Conservation (phyloP, 352 stramenopile species). For the Globisporangium irregulare region DNA sequence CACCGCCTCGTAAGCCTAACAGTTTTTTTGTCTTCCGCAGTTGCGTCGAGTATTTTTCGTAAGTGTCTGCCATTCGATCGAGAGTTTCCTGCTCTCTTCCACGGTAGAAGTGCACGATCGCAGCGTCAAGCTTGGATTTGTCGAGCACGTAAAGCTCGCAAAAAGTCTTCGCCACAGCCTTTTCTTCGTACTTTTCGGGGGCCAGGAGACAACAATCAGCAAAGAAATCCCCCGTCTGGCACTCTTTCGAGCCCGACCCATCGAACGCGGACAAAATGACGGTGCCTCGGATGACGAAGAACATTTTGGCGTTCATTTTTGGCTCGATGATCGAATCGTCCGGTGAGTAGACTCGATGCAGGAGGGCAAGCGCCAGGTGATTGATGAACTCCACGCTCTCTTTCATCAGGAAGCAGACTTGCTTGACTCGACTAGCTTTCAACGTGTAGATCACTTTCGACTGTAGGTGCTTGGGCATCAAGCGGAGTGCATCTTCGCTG, state of each 20-base stretch:
- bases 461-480: conserved; percentile 67
- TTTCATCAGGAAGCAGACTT: conserved; percentile 68
- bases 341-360: conserved; percentile 54
- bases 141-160: conserved; percentile 79
- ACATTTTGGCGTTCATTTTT: conserved; percentile 75
- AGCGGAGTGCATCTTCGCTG: conserved; percentile 51
- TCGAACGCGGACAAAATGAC: conserved; percentile 53
- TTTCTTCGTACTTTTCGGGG: conserved; percentile 65
- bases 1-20: conserved; percentile 42
- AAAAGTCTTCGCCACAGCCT: conserved; percentile 71
- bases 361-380: conserved; percentile 41
- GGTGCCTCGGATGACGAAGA: conserved; percentile 62
- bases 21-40: conserved; percentile 77
- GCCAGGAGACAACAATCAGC: conserved; percentile 55
- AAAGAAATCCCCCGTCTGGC: conserved; percentile 65
- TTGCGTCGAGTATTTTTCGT: conserved; percentile 60
- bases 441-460: conserved; percentile 57
- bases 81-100: conserved; percentile 26
- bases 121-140: conserved; percentile 58
- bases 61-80: conserved; percentile 36
- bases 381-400: conserved; percentile 77
- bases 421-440: conserved; percentile 58
- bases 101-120: conserved; percentile 50
- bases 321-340: conserved; percentile 61
- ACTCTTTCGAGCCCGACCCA: conserved; percentile 45